These are phyloP conservation scores for Backusella sp. DNA, from an alignment of 192 early-diverging fungal species.

Conservation along the genomic window DNA sequence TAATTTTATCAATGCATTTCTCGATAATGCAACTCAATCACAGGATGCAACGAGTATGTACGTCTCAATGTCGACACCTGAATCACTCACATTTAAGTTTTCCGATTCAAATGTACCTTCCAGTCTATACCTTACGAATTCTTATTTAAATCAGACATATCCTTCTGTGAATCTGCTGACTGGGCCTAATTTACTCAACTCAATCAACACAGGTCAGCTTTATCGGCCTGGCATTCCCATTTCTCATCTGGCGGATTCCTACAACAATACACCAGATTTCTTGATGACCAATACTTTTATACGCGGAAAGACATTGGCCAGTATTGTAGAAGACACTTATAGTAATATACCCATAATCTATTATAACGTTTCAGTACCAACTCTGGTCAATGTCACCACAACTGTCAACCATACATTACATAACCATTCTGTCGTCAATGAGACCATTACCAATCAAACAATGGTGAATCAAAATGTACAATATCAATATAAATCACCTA, in stretches of 20 bases:
- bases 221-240: conserved; percentile 28
- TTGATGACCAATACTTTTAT: conserved; percentile 19
- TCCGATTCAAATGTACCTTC: background rate
- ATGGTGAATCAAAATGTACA: background rate
- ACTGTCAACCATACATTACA: background rate
- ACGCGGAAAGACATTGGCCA: conserved; percentile 22
- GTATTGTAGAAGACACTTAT: conserved; percentile 12
- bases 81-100: conserved; percentile 5
- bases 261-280: conserved; percentile 29
- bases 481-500: conserved; percentile 17
- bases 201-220: background rate
- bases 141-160: conserved; percentile 23
- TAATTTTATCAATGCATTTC: conserved; percentile 32
- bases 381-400: conserved; percentile 8
- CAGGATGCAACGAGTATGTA: conserved; percentile 17
- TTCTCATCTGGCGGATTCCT: conserved; percentile 33
- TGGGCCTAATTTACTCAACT: conserved; percentile 2
- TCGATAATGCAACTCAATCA: conserved; percentile 20
- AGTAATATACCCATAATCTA: conserved; percentile 8
- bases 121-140: conserved; percentile 7
- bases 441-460: conserved; percentile 12
- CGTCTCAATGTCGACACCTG: conserved; percentile 2
- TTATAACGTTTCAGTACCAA: conserved; percentile 4
- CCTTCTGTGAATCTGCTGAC: conserved; percentile 21
- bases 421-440: conserved; percentile 5